Conservation (phyloP, 768 basidiomycete genomes). For the Pleurotus pulmonarius region DNA sequence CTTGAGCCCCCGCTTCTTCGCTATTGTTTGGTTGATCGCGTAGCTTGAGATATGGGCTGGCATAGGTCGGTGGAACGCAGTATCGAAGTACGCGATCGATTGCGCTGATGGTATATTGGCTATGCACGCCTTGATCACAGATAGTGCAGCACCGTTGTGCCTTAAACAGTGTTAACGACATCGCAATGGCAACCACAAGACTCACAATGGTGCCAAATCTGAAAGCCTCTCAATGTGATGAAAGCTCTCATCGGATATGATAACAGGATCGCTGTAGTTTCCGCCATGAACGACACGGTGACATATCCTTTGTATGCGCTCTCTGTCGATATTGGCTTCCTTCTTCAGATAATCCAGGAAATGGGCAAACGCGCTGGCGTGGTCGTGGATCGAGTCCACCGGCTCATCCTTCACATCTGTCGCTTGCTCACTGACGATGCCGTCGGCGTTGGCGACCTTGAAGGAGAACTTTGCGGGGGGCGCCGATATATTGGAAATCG, state of each 20-base stretch:
- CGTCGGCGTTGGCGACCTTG: slow-evolving; percentile 16
- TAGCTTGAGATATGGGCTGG: slow-evolving; percentile 77
- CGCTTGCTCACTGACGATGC: slow-evolving; percentile 10
- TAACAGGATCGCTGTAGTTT: slow-evolving; percentile 64
- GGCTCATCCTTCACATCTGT: slow-evolving; percentile 35
- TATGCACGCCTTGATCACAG: slow-evolving; percentile 60
- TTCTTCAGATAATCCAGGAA: slow-evolving; percentile 48
- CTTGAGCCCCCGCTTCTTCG: slow-evolving; percentile 62
- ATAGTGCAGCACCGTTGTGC: slow-evolving; percentile 60
- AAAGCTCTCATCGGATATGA: slow-evolving; percentile 64
- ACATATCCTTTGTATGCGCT: slow-evolving; percentile 52
- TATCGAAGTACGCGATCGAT: slow-evolving; percentile 87
- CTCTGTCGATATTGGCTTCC: slow-evolving; percentile 37
- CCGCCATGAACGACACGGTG: slow-evolving; percentile 90
- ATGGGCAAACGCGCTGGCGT: slow-evolving; percentile 57
- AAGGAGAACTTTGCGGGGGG: slow-evolving; percentile 52
- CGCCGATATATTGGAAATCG: slow-evolving; percentile 54
- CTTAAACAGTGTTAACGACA: slow-evolving; percentile 21
- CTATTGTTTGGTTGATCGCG: slow-evolving; percentile 63
- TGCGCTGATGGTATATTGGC: slow-evolving; percentile 59
- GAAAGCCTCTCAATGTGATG: slow-evolving; percentile 73
- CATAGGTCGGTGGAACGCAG: slow-evolving; percentile 77
- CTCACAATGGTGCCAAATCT: slow-evolving; percentile 77
- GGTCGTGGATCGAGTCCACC: slow-evolving; percentile 43
- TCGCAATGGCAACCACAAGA: slow-evolving; percentile 11